Evolutionary conservation across 2,329 filamentous ascomycete genomes (phyloP).

Genomic region (Diaporthe ilicicola): DNA sequence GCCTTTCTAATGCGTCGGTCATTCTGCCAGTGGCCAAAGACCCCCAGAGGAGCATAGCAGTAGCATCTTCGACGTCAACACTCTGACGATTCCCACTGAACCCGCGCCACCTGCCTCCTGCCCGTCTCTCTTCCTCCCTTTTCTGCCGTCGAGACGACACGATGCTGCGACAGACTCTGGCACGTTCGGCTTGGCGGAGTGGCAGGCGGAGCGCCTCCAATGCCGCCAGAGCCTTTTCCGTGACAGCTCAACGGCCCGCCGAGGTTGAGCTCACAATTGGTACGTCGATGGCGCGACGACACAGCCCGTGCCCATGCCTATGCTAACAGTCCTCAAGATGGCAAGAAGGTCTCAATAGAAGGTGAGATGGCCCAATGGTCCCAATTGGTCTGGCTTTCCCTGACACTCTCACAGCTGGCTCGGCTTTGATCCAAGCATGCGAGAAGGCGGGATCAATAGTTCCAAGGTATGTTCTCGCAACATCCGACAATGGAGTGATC

Average conservation of each 20-base stretch:
- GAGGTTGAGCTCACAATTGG: slow-evolving; percentile 98
- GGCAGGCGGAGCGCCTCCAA: slow-evolving; percentile 62
- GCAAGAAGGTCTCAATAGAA: slow-evolving; percentile 98
- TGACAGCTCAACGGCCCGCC: slow-evolving; percentile 78
- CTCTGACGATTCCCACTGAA: slow-evolving; percentile 30
- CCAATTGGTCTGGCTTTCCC: slow-evolving; percentile 25
- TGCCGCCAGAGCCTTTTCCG: slow-evolving; percentile 82
- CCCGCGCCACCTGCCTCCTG: slow-evolving; percentile 36
- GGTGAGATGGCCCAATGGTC: slow-evolving; percentile 61
- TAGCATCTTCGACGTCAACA: slow-evolving; percentile 49
- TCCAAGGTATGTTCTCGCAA: slow-evolving; percentile 69
- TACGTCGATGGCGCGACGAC: slow-evolving; percentile 53
- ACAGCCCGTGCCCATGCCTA: slow-evolving; percentile 30
- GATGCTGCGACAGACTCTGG: slow-evolving; percentile 75
- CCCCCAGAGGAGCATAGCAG: slow-evolving; percentile 18
- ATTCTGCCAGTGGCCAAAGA: slow-evolving; percentile 29
- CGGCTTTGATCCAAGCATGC: slow-evolving; percentile 97
- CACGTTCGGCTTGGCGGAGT: slow-evolving; percentile 74
- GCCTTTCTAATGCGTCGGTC: slow-evolving; percentile 28
- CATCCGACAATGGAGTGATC: not conserved
- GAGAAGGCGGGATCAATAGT: slow-evolving; percentile 94
- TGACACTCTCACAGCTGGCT: slow-evolving; percentile 73
- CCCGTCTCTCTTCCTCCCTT: slow-evolving; percentile 46
- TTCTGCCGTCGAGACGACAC: slow-evolving; percentile 65
- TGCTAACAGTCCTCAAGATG: slow-evolving; percentile 69